Evolutionary conservation across 2,329 filamentous ascomycete species (phyloP).

Genomic region (Penicillium sp.): DNA sequence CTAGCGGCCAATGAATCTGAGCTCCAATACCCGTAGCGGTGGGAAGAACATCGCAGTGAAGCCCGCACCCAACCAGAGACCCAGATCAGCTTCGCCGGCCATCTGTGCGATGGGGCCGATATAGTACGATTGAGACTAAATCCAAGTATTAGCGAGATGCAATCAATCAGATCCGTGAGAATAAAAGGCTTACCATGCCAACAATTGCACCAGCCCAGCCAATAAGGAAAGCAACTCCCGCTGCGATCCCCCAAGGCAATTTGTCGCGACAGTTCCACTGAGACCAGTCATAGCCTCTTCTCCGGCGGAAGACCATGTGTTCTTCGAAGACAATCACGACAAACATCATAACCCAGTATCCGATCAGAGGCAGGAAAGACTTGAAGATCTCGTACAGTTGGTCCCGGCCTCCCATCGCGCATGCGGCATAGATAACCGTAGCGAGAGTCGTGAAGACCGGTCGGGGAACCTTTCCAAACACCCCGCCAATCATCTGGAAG

Average conservation of each 20-base stretch:
- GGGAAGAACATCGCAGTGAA: slow-evolving; percentile 40
- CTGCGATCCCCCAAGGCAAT: slow-evolving; percentile 45
- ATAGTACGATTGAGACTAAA: slow-evolving; percentile 41
- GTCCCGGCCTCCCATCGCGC: slow-evolving; percentile 47
- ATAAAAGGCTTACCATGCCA: slow-evolving; percentile 36
- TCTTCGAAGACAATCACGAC: slow-evolving; percentile 46
- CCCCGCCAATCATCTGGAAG: slow-evolving; percentile 45
- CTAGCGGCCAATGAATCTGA: slow-evolving; percentile 31
- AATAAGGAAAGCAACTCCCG: slow-evolving; percentile 38
- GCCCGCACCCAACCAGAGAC: slow-evolving; percentile 38
- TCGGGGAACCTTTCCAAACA: slow-evolving; percentile 42
- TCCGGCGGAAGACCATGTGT: slow-evolving; percentile 44
- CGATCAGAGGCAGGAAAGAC: slow-evolving; percentile 49
- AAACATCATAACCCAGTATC: slow-evolving; percentile 49
- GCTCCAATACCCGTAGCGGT: slow-evolving; percentile 37
- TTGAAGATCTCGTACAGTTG: slow-evolving; percentile 47
- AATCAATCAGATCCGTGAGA: neutral
- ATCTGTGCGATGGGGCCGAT: slow-evolving; percentile 39
- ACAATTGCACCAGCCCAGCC: slow-evolving; percentile 45
- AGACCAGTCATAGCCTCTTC: slow-evolving; percentile 43
- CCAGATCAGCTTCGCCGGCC: slow-evolving; percentile 37
- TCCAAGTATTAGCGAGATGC: neutral
- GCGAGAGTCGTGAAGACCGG: slow-evolving; percentile 46
- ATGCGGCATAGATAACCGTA: slow-evolving; percentile 45
- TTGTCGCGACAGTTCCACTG: slow-evolving; percentile 41